These are phyloP conservation scores for Pseudoturritis turrita DNA, from an alignment of 345 rosid species.

Conservation along the genomic window DNA sequence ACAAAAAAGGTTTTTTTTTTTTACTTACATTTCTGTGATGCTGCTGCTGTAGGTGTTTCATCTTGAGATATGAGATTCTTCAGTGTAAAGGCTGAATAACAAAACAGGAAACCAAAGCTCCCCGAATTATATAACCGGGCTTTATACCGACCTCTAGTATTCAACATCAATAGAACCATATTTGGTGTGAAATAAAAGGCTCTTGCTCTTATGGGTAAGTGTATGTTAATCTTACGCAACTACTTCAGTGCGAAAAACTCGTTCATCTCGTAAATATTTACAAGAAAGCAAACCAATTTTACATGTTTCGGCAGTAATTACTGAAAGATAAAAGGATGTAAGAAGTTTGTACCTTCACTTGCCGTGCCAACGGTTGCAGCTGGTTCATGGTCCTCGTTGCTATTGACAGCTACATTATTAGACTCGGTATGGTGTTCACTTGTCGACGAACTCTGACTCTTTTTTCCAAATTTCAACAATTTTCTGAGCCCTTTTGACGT, in stretches of 20 bases:
- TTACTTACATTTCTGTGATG: conserved; percentile 62
- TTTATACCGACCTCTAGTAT: not conserved
- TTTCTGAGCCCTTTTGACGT: conserved; percentile 59
- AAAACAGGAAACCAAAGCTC: conserved; percentile 3
- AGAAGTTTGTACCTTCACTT: conserved; percentile 44
- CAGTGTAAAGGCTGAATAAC: conserved; percentile 63
- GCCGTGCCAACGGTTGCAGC: conserved; percentile 27
- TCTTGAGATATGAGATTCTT: conserved; percentile 86
- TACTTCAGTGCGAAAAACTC: not conserved
- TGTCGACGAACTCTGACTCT: conserved; percentile 50
- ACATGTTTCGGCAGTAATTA: not conserved
- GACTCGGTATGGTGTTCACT: conserved; percentile 41
- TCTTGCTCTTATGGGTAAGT: not conserved
- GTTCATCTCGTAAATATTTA: not conserved
- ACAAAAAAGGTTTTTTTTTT: not conserved
- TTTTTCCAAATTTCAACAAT: conserved; percentile 72
- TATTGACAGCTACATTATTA: conserved; percentile 23
- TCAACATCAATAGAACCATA: not conserved
- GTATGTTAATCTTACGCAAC: not conserved
- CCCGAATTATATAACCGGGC: not conserved
- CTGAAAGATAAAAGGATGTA: not conserved
- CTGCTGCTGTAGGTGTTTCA: conserved; percentile 53
- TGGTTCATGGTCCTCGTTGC: conserved; percentile 37
- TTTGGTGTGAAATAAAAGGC: not conserved
- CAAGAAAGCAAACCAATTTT: not conserved